A percentile compares a stretch with the other conserved stretches of the same genome.
phyloP scores from a whole-genome alignment of 2,329 filamentous ascomycete genomes.

The Nemania bipapillata region DNA sequence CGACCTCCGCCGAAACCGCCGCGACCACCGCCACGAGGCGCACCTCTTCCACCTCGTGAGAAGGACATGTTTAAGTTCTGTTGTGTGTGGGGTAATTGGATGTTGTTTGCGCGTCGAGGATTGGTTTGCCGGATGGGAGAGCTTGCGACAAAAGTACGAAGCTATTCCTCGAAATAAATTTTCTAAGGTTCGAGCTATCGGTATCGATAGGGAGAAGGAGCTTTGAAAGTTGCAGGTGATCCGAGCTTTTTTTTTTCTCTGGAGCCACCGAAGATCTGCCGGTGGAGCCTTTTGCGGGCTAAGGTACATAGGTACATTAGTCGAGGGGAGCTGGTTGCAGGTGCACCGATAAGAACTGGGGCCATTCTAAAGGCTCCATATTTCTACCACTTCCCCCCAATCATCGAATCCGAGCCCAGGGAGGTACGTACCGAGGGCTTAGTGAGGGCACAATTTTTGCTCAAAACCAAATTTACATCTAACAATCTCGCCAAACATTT shows the following conservation, averaged over 20 bases:
- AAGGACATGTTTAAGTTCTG: slow-evolving; percentile 55
- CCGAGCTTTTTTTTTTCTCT: slow-evolving; percentile 29
- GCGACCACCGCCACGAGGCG: slow-evolving; percentile 53
- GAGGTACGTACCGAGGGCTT: slow-evolving; percentile 50
- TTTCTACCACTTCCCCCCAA: neutral
- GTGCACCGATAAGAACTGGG: slow-evolving; percentile 26
- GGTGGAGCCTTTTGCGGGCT: slow-evolving; percentile 19
- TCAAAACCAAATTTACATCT: slow-evolving; percentile 59
- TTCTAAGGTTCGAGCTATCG: slow-evolving; percentile 38
- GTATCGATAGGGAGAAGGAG: slow-evolving; percentile 38
- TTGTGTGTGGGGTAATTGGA: slow-evolving; percentile 37
- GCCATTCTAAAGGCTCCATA: slow-evolving; percentile 28
- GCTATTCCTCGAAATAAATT: slow-evolving; percentile 38
- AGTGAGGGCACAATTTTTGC: slow-evolving; percentile 58
- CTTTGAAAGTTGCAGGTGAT: slow-evolving; percentile 18
- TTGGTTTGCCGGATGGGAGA: slow-evolving; percentile 20
- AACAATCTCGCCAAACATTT: slow-evolving; percentile 56
- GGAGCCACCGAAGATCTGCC: slow-evolving; percentile 37
- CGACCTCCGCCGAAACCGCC: slow-evolving; percentile 52
- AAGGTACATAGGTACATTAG: slow-evolving; percentile 8
- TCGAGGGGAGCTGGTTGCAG: neutral
- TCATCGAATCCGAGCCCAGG: slow-evolving; percentile 23
- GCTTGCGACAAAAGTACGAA: slow-evolving; percentile 39
- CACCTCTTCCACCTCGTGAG: slow-evolving; percentile 55
- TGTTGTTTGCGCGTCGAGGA: slow-evolving; percentile 32